A percentile compares a stretch with the other conserved stretches of the same genome.
Evolutionary conservation across 129 eudicot genomes (phyloP).

Genomic region (Flaveria bidentis): DNA sequence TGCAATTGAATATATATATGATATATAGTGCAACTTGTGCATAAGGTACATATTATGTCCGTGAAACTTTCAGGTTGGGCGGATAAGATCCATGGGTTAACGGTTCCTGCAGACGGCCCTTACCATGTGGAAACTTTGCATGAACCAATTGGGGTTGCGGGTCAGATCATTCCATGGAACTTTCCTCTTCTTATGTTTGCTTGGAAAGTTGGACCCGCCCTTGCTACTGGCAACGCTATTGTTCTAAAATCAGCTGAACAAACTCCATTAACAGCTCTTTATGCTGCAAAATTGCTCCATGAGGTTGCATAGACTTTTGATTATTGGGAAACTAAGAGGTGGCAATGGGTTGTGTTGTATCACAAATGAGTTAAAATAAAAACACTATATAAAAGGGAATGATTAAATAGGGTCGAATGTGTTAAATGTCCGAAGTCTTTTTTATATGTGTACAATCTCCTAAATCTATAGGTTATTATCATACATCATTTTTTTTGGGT

Average conservation of each 20-base stretch:
- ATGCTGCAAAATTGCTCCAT: slow-evolving; percentile 45
- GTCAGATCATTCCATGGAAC: slow-evolving; percentile 69
- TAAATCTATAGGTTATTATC: too few relatives aligned
- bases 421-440: too few relatives aligned
- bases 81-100: slow-evolving; percentile 69
- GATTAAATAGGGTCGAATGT: background rate
- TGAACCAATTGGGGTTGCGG: slow-evolving; percentile 64
- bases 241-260: slow-evolving; percentile 60
- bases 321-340: slow-evolving; percentile 5
- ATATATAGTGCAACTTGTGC: background rate
- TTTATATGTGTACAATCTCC: too few relatives aligned
- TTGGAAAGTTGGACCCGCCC: slow-evolving; percentile 69
- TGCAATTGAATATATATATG: background rate
- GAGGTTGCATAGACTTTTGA: slow-evolving; percentile 42
- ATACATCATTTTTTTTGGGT: background rate
- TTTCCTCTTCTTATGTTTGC: slow-evolving; percentile 71
- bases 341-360: background rate
- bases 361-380: background rate
- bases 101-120: slow-evolving; percentile 68
- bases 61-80: slow-evolving; percentile 54
- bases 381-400: background rate
- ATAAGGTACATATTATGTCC: slow-evolving; percentile 10
- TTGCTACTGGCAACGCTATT: slow-evolving; percentile 56
- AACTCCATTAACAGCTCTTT: slow-evolving; percentile 63
- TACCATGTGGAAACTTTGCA: slow-evolving; percentile 59